Base-by-base conservation (phyloP, 331 rosid species). In the Phaseolus coccineus region DNA sequence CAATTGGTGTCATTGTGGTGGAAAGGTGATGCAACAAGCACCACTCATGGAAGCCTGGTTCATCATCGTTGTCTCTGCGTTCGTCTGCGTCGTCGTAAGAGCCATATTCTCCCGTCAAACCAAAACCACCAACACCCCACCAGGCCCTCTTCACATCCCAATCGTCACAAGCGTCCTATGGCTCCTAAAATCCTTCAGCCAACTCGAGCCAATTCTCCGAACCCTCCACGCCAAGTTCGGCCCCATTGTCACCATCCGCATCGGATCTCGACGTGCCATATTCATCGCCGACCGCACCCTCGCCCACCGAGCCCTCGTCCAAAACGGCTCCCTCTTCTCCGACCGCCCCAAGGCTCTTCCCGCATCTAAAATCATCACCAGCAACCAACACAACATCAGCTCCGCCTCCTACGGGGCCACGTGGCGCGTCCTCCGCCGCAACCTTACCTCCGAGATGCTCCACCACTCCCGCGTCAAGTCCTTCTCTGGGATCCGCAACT, bases 71-170 rank as follows among this genome's bases (percentile, higher is more conserved):
- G 47, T 55, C 30, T 13, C 81, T 8, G 11, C 28, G 7, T 52
- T 57, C 37, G 6, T 55, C 1, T 9, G 46, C 13, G 11, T n/a
- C 0, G 30, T 67, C 5, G 27, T 77, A 5, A 67, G 33, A 67
- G 77, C 77, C 15, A 59, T 73, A 51, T 7, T 63, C 42, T 15
- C 61, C 0, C 39, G 11, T 61, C 71, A 19, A 1, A 46, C 3
- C 6, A 44, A 2, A 33, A 19, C 0, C 35, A 11, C 24, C 6
- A 25, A 4, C 16, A 88, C 77, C 39, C 97, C 97, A 6, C 96
- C 96, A 0, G 96, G 94, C 0, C 97, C 97, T 3, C 5, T 31
- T 2, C 55, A 63, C 47, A 10, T 93, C 42, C 94, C 96, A 1
- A 11, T 88, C 19, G 3, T 91, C n/a, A 77, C 83, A 58, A 56